phyloP scores from a whole-genome alignment of 768 basidiomycete genomes.

The Mycena venus region DNA sequence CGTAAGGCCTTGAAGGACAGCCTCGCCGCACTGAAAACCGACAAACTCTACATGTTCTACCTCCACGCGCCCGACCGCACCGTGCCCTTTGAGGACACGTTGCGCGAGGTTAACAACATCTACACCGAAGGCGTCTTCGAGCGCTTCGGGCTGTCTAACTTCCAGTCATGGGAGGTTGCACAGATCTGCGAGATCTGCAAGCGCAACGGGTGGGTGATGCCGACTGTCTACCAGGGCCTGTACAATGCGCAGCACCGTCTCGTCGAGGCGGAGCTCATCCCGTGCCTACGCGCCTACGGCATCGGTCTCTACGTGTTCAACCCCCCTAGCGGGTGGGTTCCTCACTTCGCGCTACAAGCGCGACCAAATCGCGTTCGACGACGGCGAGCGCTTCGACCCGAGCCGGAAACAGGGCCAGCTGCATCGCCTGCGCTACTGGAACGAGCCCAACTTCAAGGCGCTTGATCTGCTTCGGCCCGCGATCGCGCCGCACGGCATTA shows the following conservation, averaged over 20 bases:
- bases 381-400: slow-evolving; percentile 51
- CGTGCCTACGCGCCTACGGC: slow-evolving; percentile 58
- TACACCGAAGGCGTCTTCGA: slow-evolving; percentile 59
- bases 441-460: slow-evolving; percentile 16
- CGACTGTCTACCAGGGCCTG: slow-evolving; percentile 59
- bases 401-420: slow-evolving; percentile 50
- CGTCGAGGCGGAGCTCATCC: slow-evolving; percentile 34
- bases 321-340: slow-evolving; percentile 60
- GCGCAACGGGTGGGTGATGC: slow-evolving; percentile 55
- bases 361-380: slow-evolving; percentile 36
- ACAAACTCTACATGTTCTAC: slow-evolving; percentile 51
- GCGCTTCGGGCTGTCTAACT: slow-evolving; percentile 64
- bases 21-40: slow-evolving; percentile 58
- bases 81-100: slow-evolving; percentile 60
- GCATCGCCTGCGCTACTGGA: background rate
- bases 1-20: slow-evolving; percentile 49
- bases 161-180: slow-evolving; percentile 55
- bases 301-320: slow-evolving; percentile 58
- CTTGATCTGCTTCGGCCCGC: slow-evolving; percentile 6
- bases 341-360: slow-evolving; percentile 55
- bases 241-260: slow-evolving; percentile 35
- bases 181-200: slow-evolving; percentile 50
- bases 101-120: slow-evolving; percentile 53
- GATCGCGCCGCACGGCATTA: slow-evolving; percentile 54
- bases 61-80: slow-evolving; percentile 63